These are phyloP conservation scores for Quaeritorhiza haematococci DNA, from an alignment of 371 early-diverging fungal species.

Conservation along the genomic window DNA sequence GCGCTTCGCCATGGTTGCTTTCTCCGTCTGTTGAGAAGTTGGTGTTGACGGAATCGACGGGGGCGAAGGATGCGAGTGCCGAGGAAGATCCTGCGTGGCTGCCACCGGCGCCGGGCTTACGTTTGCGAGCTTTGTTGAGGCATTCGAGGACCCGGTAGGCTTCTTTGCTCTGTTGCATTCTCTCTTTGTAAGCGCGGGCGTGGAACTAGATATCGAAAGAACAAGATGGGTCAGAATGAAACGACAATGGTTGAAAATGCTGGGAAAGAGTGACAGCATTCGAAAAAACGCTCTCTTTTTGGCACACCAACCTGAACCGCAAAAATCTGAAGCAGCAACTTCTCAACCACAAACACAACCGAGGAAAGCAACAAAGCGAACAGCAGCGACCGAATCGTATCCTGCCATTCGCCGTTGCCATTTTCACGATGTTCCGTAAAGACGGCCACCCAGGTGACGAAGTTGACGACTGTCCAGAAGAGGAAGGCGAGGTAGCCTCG, in stretches of 20 bases:
- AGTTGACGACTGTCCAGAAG: background rate
- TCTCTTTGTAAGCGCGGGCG: conserved; percentile 41
- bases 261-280: background rate
- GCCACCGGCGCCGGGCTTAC: no score
- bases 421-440: conserved; percentile 1
- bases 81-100: no score
- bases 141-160: conserved; percentile 15
- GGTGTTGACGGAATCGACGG: no score
- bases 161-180: conserved; percentile 19
- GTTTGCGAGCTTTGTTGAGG: background rate
- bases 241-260: background rate
- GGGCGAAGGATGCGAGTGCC: no score
- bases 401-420: background rate
- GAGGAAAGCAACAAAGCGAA: conserved; percentile 7
- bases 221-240: background rate
- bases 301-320: no score
- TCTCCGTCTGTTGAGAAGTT: background rate
- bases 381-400: background rate
- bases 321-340: conserved; percentile 31
- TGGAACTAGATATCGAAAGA: no score
- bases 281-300: no score
- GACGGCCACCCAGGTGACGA: background rate
- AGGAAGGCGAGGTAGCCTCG: background rate
- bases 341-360: conserved; percentile 22
- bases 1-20: background rate